phyloP scores from a whole-genome alignment of 345 rosid genomes.

The Lenwebbia sp. region DNA sequence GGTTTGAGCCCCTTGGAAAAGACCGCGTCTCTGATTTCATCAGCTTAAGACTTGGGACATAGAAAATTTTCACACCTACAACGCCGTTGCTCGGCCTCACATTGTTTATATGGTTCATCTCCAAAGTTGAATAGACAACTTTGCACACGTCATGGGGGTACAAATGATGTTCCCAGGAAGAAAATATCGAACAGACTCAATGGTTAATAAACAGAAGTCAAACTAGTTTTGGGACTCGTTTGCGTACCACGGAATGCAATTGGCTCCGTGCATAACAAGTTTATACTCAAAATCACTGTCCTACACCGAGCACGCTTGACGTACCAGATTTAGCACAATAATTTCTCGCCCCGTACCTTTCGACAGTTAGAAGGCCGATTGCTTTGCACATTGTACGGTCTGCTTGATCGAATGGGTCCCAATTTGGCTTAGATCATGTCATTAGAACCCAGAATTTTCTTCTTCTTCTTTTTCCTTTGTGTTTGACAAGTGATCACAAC shows the following conservation, averaged over 20 bases:
- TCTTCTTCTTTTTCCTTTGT: neutral
- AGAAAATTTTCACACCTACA: neutral
- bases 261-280: neutral
- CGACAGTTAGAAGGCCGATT: neutral
- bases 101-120: neutral
- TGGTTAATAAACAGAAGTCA: too few relatives aligned
- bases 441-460: neutral
- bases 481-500: neutral
- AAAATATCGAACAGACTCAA: neutral
- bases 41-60: neutral
- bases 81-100: neutral
- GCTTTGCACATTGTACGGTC: neutral
- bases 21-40: neutral
- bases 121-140: neutral
- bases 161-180: neutral
- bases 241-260: neutral
- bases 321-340: neutral
- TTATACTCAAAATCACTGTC: neutral
- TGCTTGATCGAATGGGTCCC: neutral
- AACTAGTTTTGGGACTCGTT: neutral
- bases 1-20: neutral
- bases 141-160: neutral
- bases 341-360: neutral
- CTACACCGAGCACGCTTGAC: neutral
- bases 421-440: neutral